phyloP scores from a whole-genome alignment of 2,329 filamentous ascomycete species.

The Neurospora sp. region DNA sequence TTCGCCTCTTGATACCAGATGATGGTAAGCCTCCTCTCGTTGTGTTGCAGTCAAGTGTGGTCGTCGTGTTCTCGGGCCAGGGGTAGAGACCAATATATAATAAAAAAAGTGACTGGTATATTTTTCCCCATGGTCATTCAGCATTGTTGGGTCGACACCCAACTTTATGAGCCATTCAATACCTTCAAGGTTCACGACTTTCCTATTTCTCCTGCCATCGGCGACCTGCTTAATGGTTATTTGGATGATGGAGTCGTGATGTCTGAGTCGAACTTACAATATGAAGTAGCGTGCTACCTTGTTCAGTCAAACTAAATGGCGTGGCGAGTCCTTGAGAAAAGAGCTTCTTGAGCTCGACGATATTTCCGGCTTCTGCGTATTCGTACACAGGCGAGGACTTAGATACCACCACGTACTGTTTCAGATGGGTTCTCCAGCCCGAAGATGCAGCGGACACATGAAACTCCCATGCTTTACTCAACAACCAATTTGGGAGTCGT shows the following conservation, averaged over 20 bases:
- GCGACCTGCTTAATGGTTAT: background rate
- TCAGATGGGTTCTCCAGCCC: background rate
- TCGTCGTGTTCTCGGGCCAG: too few relatives aligned
- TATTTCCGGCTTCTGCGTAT: background rate
- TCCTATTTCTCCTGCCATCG: background rate
- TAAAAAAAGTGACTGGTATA: background rate
- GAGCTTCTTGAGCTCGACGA: background rate
- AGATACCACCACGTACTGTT: background rate
- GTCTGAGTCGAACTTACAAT: background rate
- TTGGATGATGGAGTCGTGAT: background rate
- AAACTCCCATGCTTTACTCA: background rate
- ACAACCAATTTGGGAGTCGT: background rate
- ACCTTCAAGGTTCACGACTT: background rate
- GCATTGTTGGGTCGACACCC: background rate
- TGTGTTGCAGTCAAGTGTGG: background rate
- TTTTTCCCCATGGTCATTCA: background rate
- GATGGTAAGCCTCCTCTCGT: background rate
- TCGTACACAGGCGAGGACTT: background rate
- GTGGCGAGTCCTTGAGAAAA: background rate
- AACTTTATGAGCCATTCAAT: background rate
- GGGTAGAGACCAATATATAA: too few relatives aligned
- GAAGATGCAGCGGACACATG: background rate
- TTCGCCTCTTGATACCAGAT: background rate
- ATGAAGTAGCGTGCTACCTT: background rate
- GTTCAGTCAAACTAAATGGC: background rate